phyloP scores from a whole-genome alignment of 768 basidiomycete genomes.

The Rhodotorula babjevae region DNA sequence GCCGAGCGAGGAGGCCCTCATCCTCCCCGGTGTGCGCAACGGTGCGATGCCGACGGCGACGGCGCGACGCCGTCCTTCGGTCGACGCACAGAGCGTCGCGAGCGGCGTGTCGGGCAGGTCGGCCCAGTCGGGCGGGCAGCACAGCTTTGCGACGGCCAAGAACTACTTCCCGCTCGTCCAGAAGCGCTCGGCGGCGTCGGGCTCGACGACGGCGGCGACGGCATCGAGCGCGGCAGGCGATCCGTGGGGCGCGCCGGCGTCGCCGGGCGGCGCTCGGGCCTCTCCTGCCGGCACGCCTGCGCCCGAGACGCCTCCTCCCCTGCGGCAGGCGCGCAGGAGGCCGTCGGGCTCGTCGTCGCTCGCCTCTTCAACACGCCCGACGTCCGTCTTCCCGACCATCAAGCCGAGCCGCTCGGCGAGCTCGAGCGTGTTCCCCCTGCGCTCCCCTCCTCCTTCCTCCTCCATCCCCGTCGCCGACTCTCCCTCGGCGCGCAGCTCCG shows the following conservation, averaged over 20 bases:
- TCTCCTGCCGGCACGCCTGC: too few relatives aligned
- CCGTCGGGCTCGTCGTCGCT: neutral
- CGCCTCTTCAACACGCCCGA: neutral
- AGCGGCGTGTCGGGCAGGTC: neutral
- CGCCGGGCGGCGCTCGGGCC: too few relatives aligned
- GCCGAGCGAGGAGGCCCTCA: neutral
- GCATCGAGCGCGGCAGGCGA: too few relatives aligned
- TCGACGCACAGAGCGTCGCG: neutral
- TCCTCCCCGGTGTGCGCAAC: neutral
- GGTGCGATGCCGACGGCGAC: neutral
- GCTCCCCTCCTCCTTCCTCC: neutral
- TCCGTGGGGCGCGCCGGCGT: too few relatives aligned
- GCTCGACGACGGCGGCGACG: too few relatives aligned
- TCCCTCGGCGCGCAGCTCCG: neutral
- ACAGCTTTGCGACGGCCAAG: neutral
- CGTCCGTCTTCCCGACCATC: conserved; percentile 18
- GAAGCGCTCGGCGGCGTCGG: neutral
- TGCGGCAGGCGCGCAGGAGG: neutral
- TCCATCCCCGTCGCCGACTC: neutral
- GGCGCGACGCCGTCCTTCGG: neutral
- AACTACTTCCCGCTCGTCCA: conserved; percentile 23
- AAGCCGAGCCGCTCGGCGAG: neutral
- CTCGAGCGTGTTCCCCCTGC: neutral
- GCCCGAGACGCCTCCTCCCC: neutral
- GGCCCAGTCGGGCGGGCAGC: neutral